Conservation (phyloP, 108 stramenopile genomes). For the Epithemia pelagica region DNA sequence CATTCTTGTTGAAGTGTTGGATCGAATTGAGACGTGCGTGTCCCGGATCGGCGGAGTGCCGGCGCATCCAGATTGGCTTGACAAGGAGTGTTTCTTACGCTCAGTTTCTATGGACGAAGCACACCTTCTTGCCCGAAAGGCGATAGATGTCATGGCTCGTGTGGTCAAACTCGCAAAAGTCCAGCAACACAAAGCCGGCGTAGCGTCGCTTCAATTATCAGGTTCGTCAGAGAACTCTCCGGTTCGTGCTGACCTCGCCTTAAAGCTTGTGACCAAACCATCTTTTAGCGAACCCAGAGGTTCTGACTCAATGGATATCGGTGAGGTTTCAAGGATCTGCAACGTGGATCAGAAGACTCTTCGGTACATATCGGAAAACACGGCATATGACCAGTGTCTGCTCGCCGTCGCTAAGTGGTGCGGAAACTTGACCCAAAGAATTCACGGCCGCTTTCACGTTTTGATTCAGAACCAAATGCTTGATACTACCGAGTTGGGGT, state of each 20-base stretch:
- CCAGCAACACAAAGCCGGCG: conserved; percentile 7
- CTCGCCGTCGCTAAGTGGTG: conserved; percentile 18
- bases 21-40: conserved; percentile 49
- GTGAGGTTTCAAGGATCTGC: conserved; percentile 8
- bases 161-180: conserved; percentile 25
- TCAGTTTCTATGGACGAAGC: conserved; percentile 29
- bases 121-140: conserved; percentile 37
- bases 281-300: conserved; percentile 11
- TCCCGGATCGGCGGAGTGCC: conserved; percentile 57
- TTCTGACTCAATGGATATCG: conserved; percentile 2
- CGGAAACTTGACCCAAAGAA: conserved; percentile 36
- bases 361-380: conserved; percentile 9
- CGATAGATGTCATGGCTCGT: conserved; percentile 33
- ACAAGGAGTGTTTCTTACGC: conserved; percentile 40
- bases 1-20: conserved; percentile 28
- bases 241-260: background rate
- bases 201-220: conserved; percentile 6
- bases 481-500: conserved; percentile 22
- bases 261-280: background rate
- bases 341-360: conserved; percentile 12
- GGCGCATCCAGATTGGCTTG: conserved; percentile 77
- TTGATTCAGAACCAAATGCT: conserved; percentile 4
- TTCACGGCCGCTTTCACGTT: conserved; percentile 31
- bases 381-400: background rate
- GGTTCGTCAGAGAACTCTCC: background rate